phyloP scores from a whole-genome alignment of 2,329 filamentous ascomycete genomes.

The Colletotrichum scovillei region DNA sequence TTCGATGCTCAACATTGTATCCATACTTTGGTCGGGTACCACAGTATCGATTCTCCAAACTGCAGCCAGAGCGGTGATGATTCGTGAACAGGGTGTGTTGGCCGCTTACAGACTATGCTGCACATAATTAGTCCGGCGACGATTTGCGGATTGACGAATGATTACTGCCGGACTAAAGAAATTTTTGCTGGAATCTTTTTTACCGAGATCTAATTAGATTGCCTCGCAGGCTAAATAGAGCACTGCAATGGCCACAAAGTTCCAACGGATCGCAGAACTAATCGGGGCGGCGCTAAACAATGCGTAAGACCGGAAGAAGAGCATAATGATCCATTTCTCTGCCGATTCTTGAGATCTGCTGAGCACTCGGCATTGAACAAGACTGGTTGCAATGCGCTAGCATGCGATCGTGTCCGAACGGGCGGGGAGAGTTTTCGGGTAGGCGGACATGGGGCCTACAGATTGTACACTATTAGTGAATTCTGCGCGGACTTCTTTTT shows the following conservation, averaged over 20 bases:
- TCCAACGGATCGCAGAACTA: no score
- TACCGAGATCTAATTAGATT: background rate
- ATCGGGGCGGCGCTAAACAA: background rate
- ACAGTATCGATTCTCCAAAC: background rate
- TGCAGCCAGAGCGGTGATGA: background rate
- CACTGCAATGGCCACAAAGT: background rate
- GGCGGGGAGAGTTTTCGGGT: background rate
- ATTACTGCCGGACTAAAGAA: background rate
- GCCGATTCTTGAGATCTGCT: background rate
- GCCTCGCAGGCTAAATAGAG: background rate
- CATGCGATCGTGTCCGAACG: background rate
- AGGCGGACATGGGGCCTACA: background rate
- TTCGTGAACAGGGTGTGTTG: background rate
- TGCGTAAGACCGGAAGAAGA: background rate
- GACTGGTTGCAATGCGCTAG: background rate
- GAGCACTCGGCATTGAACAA: background rate
- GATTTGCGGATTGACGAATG: slow-evolving; percentile 9
- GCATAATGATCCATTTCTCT: background rate
- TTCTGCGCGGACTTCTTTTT: background rate
- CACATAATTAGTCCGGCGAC: background rate
- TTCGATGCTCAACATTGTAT: background rate
- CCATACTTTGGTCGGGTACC: background rate
- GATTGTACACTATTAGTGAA: background rate
- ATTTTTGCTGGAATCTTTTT: background rate
- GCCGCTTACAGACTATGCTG: background rate